phyloP scores from a whole-genome alignment of 495 filamentous ascomycete species.

The Aspergillus conjunctus region DNA sequence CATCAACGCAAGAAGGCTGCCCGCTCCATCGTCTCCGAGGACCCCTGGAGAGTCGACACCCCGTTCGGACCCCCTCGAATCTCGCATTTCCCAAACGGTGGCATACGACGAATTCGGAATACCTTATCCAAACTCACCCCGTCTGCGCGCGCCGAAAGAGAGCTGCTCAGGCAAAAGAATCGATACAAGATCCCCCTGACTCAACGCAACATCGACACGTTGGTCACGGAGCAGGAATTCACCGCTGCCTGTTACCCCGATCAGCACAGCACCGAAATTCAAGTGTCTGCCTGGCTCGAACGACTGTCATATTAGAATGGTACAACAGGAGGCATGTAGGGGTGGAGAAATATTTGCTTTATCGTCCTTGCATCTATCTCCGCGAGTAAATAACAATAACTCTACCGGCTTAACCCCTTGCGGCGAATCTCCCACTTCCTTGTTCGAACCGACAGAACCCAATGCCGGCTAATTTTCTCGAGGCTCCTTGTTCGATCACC shows the following conservation, averaged over 20 bases:
- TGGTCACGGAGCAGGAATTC: conserved; percentile 43
- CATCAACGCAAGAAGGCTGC: conserved; percentile 31
- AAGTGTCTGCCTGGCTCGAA: conserved; percentile 70
- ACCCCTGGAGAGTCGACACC: conserved; percentile 39
- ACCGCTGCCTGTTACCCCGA: conserved; percentile 61
- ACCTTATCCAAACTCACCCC: conserved; percentile 42
- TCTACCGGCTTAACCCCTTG: no score
- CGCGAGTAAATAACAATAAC: no score
- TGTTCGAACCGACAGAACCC: no score
- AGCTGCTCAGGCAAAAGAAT: conserved; percentile 45
- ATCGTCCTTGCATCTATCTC: no score
- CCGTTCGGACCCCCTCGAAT: conserved; percentile 46
- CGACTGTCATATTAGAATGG: conserved; percentile 47
- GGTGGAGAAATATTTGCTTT: no score
- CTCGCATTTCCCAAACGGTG: conserved; percentile 31
- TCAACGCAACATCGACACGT: conserved; percentile 47
- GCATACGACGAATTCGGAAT: conserved; percentile 43
- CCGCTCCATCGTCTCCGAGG: conserved; percentile 34
- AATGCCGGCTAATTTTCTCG: no score
- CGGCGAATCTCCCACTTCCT: no score
- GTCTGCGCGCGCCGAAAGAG: conserved; percentile 42
- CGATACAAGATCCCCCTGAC: conserved; percentile 47
- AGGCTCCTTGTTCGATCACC: no score
- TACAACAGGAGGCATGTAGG: neutral
- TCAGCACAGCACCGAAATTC: conserved; percentile 59